Conservation (phyloP, 139 green algal species). For the Chlorella sp. region DNA sequence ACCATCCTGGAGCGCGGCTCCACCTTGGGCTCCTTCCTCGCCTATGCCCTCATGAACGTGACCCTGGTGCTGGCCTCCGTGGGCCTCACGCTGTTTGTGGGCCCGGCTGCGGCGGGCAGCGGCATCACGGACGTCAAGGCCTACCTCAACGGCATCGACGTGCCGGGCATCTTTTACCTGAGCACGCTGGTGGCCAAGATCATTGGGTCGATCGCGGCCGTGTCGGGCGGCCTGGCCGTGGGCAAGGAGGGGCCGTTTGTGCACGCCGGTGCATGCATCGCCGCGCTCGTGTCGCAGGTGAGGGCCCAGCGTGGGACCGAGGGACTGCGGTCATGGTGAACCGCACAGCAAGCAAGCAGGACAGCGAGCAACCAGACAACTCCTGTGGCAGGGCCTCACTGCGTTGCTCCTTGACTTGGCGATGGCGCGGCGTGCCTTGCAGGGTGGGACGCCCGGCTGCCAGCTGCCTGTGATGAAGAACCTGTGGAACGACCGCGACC, state of each 20-base stretch:
- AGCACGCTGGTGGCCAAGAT: conserved; percentile 70
- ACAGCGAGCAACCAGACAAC: too few relatives aligned
- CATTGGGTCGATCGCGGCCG: conserved; percentile 43
- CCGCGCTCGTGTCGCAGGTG: conserved; percentile 49
- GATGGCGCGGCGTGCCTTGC: background rate
- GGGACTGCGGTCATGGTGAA: background rate
- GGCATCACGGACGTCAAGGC: conserved; percentile 82
- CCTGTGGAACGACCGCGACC: conserved; percentile 71
- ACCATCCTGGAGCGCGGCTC: conserved; percentile 43
- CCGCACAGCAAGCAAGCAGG: background rate
- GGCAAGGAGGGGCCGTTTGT: conserved; percentile 85
- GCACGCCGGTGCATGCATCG: conserved; percentile 68
- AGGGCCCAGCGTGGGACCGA: too few relatives aligned
- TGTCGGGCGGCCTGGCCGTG: conserved; percentile 71
- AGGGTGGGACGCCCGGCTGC: background rate
- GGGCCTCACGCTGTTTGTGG: conserved; percentile 46
- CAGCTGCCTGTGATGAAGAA: background rate
- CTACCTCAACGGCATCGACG: conserved; percentile 79
- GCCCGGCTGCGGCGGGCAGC: conserved; percentile 59
- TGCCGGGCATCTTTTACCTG: conserved; percentile 61
- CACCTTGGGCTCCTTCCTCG: conserved; percentile 13
- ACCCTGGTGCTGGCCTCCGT: conserved; percentile 44
- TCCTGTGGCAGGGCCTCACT: too few relatives aligned
- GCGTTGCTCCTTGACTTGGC: too few relatives aligned
- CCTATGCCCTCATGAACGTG: conserved; percentile 57